A percentile compares a stretch with the other conserved stretches of the same genome.
Conservation (phyloP, 441 rosid species). For the Biscutella auriculata region DNA sequence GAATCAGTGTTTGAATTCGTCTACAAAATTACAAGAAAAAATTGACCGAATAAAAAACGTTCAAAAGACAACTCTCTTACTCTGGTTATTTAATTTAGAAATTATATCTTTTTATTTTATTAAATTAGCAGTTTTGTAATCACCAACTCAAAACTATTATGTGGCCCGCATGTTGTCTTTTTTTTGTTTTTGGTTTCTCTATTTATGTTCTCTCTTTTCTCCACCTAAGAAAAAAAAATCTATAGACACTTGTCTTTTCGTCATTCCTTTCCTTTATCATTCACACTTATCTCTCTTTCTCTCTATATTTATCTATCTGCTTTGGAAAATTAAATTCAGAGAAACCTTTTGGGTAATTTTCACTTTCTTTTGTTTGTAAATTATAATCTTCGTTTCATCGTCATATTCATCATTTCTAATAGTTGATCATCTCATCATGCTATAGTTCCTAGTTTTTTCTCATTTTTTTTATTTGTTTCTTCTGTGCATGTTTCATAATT, state of each 20-base stretch:
- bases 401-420: not conserved
- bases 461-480: not conserved
- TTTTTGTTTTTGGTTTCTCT: not conserved
- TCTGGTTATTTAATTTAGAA: not conserved
- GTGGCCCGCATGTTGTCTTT: constrained; percentile 23
- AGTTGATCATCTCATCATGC: not conserved
- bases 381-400: not conserved
- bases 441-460: not conserved
- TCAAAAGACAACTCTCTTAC: constrained; percentile 6
- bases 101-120: not conserved
- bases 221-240: not conserved
- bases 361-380: not conserved
- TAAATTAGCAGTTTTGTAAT: constrained; percentile 6
- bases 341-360: constrained; percentile 6
- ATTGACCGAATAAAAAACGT: constrained; percentile 6
- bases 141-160: constrained; percentile 11
- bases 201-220: constrained; percentile 11
- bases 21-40: constrained; percentile 1
- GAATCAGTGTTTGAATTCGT: constrained; percentile 12
- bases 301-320: not conserved
- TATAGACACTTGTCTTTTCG: not conserved
- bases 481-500: not conserved
- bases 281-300: not conserved
- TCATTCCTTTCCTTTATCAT: not conserved
- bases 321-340: not conserved